Base-by-base conservation (phyloP, 2,329 filamentous ascomycete genomes). In the Cercospora citrullina region DNA sequence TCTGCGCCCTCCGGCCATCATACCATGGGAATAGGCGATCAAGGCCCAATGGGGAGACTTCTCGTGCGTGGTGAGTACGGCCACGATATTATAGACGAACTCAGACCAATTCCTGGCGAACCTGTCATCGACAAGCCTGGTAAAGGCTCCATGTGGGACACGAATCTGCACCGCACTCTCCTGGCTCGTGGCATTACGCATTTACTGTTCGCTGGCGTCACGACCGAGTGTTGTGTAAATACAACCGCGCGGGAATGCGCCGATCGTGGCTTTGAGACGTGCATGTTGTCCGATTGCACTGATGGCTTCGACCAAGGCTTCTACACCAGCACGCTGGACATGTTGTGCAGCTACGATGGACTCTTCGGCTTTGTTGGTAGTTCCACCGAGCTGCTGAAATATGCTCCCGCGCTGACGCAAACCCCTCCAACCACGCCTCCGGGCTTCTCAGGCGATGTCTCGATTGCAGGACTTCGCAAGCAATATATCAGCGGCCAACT, bases 201-300 rank as follows among this genome's bases (percentile, higher is more conserved):
- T 75, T 75, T 89, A 1, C 77, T 89, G 1, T 80, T 89, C 39
- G 79, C 81, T n/a, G 86, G 86, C 0, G 85, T 88, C 10, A 88
- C 86, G 0, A 87, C 85, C 0, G 86, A 88, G 75, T 86, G 85
- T 71, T 87, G 86, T 71, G 86, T 88, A 62, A 83, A 83, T 8
- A 85, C 84, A 0, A 86, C 85, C 0, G 79, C 86, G 2, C 79
- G 86, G 42, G 87, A 88, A 75, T 85, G 84, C 33, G 86, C 85
- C 66, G 87, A 88, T 72, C 82, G 87, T n/a, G 87, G 87, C 0
- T 88, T 87, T 70, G 85, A 88, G 72, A 87, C 84, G 75, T 88
- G 86, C 78, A 80, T 84, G 16, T 75, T 85, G 21, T 78, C 77
- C 6, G 82, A 85, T 71, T 84, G 81, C 69, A 85, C 84, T 0